Percentiles rank a stretch among this genome's conserved stretches.
Conservation (phyloP, 2,329 filamentous ascomycete species). For the Aspergillus vadensis region DNA sequence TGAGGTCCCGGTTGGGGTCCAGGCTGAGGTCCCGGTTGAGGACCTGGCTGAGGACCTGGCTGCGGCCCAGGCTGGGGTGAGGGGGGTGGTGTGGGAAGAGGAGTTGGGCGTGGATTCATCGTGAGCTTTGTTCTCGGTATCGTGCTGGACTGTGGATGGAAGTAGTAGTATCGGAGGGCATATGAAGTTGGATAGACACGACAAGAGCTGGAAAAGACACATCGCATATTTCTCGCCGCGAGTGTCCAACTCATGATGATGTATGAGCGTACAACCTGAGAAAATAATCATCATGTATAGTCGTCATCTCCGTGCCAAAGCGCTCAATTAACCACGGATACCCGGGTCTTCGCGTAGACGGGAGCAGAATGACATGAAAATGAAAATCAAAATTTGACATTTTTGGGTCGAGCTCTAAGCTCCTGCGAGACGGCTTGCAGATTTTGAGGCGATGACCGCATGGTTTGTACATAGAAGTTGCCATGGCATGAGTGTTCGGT, state of each 20-base stretch:
- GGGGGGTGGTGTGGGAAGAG: neutral
- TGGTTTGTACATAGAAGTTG: too few species aligned
- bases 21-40: neutral
- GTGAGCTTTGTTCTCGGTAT: neutral
- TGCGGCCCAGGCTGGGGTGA: neutral
- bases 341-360: too few species aligned
- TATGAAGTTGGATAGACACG: neutral
- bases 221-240: neutral
- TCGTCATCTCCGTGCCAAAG: too few species aligned
- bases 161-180: neutral
- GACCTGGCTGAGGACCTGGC: neutral
- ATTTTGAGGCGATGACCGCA: too few species aligned
- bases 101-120: neutral
- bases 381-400: too few species aligned
- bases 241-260: neutral
- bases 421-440: too few species aligned
- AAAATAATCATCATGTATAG: too few species aligned
- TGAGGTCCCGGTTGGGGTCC: neutral
- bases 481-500: too few species aligned
- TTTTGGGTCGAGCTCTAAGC: too few species aligned
- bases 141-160: neutral
- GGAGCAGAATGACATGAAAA: too few species aligned
- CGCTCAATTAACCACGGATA: too few species aligned
- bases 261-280: neutral
- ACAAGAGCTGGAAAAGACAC: neutral